phyloP scores from a whole-genome alignment of 495 filamentous ascomycete species.

The Diplogelasinospora grovesii region DNA sequence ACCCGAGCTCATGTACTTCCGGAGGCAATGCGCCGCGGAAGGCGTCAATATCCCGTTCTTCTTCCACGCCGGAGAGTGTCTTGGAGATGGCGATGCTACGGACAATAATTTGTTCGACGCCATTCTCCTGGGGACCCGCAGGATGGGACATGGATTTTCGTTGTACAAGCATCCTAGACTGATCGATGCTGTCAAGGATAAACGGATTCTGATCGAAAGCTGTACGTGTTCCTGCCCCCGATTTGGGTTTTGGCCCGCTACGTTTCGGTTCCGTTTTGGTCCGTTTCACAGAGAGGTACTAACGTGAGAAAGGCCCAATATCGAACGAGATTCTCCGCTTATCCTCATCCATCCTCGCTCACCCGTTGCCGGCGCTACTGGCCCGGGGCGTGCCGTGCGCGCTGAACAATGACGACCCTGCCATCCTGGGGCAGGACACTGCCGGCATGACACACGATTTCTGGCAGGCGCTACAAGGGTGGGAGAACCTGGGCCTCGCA shows the following conservation, averaged over 20 bases:
- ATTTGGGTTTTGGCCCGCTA: too few species aligned
- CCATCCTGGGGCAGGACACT: conserved; percentile 67
- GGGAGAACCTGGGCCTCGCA: conserved; percentile 76
- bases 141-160: conserved; percentile 84
- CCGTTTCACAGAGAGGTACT: too few species aligned
- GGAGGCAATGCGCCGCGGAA: conserved; percentile 70
- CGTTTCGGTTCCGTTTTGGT: too few species aligned
- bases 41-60: conserved; percentile 87
- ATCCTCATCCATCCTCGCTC: conserved; percentile 65
- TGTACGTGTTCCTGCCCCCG: too few species aligned
- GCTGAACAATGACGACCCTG: conserved; percentile 82
- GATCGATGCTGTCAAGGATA: conserved; percentile 78
- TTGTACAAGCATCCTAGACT: conserved; percentile 89
- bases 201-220: conserved; percentile 78
- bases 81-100: conserved; percentile 66
- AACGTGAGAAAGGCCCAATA: too few species aligned
- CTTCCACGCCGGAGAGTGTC: conserved; percentile 84
- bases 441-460: conserved; percentile 82
- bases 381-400: conserved; percentile 73
- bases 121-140: conserved; percentile 74
- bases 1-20: conserved; percentile 88
- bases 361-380: conserved; percentile 77
- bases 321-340: conserved; percentile 69
- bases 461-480: conserved; percentile 83
- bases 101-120: conserved; percentile 90